Evolutionary conservation across 257 asterid species (phyloP).

Genomic region (Ajuga chamaepitys): DNA sequence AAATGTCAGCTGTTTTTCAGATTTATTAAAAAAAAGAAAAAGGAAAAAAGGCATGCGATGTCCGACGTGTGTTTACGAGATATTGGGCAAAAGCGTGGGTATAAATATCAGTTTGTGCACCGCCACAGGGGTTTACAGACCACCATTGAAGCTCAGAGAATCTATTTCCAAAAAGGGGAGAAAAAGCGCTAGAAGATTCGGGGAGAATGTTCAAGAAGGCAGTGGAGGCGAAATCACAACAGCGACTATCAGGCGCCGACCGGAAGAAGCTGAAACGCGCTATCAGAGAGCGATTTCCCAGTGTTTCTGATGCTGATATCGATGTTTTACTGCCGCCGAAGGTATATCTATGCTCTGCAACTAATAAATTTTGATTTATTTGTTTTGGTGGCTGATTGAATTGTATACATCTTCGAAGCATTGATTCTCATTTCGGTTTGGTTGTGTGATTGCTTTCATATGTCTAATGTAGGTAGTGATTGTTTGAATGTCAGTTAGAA

Average conservation of each 20-base stretch:
- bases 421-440: neutral
- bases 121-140: too few relatives aligned
- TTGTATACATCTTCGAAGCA: neutral
- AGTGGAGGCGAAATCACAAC: conserved; percentile 78
- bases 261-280: conserved; percentile 84
- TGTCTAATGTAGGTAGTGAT: neutral
- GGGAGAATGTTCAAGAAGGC: conserved; percentile 82
- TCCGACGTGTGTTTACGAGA: too few relatives aligned
- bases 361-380: neutral
- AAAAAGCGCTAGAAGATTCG: too few relatives aligned
- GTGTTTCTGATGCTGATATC: conserved; percentile 57
- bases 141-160: neutral
- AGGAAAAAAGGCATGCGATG: too few relatives aligned
- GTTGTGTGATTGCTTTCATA: neutral
- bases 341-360: conserved; percentile 25
- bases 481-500: neutral
- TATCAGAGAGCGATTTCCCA: conserved; percentile 60
- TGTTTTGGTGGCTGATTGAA: neutral
- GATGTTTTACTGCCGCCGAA: conserved; percentile 84
- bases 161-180: too few relatives aligned
- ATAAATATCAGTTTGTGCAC: too few relatives aligned
- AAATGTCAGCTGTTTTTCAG: too few relatives aligned
- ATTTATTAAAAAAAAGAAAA: too few relatives aligned
- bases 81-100: too few relatives aligned
- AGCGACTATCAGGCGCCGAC: conserved; percentile 92